Evolutionary conservation across 768 basidiomycete species (phyloP).

Genomic region (Trametes maxima): DNA sequence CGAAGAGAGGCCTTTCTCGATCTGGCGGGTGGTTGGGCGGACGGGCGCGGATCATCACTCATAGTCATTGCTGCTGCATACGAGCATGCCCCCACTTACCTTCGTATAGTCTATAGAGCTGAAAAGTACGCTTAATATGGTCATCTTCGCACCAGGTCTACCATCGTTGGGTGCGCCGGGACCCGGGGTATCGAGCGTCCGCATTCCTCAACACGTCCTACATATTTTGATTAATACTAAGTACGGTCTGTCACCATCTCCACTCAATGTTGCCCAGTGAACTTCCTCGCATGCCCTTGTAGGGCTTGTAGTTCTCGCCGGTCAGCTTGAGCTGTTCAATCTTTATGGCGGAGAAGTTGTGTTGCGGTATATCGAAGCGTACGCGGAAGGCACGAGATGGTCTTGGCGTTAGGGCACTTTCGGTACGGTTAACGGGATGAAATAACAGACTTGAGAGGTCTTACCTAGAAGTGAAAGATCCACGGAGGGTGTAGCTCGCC

Average conservation of each 20-base stretch:
- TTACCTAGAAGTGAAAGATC: conserved; percentile 73
- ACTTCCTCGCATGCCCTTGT: conserved; percentile 82
- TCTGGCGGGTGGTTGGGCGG: not conserved
- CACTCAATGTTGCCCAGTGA: conserved; percentile 73
- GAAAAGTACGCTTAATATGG: conserved; percentile 24
- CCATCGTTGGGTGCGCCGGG: too few species aligned
- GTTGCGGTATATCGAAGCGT: conserved; percentile 65
- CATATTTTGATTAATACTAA: not conserved
- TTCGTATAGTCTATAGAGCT: conserved; percentile 23
- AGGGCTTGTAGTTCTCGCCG: conserved; percentile 85
- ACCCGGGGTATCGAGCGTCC: not conserved
- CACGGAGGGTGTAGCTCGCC: conserved; percentile 74
- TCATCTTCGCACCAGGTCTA: not conserved
- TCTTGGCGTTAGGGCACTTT: conserved; percentile 48
- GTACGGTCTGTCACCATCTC: conserved; percentile 33
- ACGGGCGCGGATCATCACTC: not conserved
- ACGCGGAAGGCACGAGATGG: conserved; percentile 78
- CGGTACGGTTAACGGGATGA: not conserved
- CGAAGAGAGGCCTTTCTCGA: too few species aligned
- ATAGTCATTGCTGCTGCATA: not conserved
- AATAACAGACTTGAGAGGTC: conserved; percentile 26
- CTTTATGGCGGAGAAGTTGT: conserved; percentile 79
- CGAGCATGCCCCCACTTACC: conserved; percentile 17
- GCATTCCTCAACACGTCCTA: not conserved
- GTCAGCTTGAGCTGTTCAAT: conserved; percentile 83